phyloP scores from a whole-genome alignment of 108 stramenopile species.

The Parietichytrium sp. region DNA sequence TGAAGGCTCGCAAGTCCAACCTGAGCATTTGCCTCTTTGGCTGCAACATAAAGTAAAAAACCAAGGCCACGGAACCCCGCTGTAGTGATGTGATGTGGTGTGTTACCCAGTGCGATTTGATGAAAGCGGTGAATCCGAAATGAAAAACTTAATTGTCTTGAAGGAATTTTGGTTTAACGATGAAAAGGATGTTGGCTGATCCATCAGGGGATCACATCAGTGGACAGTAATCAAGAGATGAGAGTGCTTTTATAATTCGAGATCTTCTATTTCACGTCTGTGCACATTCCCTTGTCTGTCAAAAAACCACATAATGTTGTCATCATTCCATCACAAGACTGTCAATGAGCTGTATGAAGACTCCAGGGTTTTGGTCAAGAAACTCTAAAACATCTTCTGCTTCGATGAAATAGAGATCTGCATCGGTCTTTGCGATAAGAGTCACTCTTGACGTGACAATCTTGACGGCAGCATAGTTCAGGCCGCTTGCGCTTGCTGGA shows the following conservation, averaged over 20 bases:
- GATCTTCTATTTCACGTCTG: too few relatives aligned
- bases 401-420: background rate
- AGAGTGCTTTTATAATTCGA: background rate
- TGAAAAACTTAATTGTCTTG: background rate
- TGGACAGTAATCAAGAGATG: background rate
- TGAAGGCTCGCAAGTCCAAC: background rate
- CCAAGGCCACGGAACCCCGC: too few relatives aligned
- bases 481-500: too few relatives aligned
- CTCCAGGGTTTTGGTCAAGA: constrained; percentile 11
- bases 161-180: too few relatives aligned
- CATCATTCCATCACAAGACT: background rate
- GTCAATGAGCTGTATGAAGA: constrained; percentile 21
- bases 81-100: too few relatives aligned
- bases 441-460: background rate
- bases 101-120: background rate
- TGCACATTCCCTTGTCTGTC: too few relatives aligned
- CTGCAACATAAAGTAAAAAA: background rate
- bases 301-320: too few relatives aligned
- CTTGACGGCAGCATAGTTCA: too few relatives aligned
- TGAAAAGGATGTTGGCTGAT: background rate
- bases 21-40: background rate
- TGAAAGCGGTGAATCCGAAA: background rate
- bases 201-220: background rate
- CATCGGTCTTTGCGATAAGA: constrained; percentile 6
- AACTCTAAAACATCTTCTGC: background rate